phyloP scores from a whole-genome alignment of 306 rosid species.

The Begonia loranthoides region DNA sequence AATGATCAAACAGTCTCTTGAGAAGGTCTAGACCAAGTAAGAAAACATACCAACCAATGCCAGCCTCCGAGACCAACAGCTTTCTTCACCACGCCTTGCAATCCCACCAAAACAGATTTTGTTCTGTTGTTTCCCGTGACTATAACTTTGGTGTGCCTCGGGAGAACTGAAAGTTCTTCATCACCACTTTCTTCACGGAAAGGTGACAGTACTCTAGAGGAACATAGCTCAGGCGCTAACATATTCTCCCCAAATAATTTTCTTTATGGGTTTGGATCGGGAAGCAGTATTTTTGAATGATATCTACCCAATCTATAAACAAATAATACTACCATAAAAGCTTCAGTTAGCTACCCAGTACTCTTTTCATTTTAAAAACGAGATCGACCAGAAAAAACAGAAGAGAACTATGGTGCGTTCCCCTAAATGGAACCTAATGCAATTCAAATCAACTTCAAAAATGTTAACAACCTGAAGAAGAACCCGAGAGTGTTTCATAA shows the following conservation, averaged over 20 bases:
- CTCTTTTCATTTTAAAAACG: no score
- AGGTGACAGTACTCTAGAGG: conserved; percentile 33
- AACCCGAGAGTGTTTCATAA: no score
- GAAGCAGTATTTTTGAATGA: no score
- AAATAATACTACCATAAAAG: no score
- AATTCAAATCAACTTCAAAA: no score
- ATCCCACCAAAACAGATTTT: conserved; percentile 58
- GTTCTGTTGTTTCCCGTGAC: conserved; percentile 68
- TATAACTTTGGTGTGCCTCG: conserved; percentile 65
- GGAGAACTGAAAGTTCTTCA: conserved; percentile 58
- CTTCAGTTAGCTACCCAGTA: no score
- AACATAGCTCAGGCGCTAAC: conserved; percentile 43
- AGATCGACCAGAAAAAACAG: no score
- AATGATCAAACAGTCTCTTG: not conserved
- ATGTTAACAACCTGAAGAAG: no score
- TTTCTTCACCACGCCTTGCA: conserved; percentile 70
- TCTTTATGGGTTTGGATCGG: conserved; percentile 1
- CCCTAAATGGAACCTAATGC: no score
- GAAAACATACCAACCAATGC: conserved; percentile 61
- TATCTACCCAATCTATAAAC: no score
- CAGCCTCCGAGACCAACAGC: conserved; percentile 75
- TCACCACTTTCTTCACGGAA: conserved; percentile 53
- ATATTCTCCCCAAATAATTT: conserved; percentile 7
- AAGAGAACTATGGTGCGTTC: no score
- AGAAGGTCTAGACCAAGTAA: not conserved